Evolutionary conservation across 768 basidiomycete genomes (phyloP).

Genomic region (Holtermanniella nyarrowii): DNA sequence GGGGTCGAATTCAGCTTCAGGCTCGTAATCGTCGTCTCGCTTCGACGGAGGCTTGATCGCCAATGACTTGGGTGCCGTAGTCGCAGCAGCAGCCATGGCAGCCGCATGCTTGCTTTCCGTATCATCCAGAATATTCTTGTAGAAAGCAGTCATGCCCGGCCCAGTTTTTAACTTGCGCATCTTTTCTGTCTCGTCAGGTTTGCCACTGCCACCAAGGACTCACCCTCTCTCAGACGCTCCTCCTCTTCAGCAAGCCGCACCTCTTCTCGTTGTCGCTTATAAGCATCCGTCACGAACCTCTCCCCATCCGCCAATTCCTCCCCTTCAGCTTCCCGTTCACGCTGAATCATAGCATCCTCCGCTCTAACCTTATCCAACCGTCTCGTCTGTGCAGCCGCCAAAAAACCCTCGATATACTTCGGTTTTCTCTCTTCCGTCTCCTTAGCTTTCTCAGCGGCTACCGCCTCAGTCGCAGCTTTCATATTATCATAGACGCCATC

Average conservation of each 20-base stretch:
- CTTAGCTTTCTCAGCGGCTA: constrained; percentile 64
- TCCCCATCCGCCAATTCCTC: constrained; percentile 92
- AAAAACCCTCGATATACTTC: constrained; percentile 77
- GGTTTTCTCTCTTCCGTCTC: constrained; percentile 79
- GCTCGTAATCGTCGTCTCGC: constrained; percentile 18
- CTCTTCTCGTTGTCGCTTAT: constrained; percentile 92
- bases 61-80: constrained; percentile 13
- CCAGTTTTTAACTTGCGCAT: constrained; percentile 35
- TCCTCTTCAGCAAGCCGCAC: constrained; percentile 85
- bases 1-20: constrained; percentile 38
- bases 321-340: constrained; percentile 83
- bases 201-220: constrained; percentile 23
- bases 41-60: constrained; percentile 27
- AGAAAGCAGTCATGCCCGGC: constrained; percentile 41
- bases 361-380: constrained; percentile 80
- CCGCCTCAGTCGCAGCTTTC: constrained; percentile 68
- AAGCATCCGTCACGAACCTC: constrained; percentile 92
- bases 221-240: constrained; percentile 78
- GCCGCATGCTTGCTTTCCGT: constrained; percentile 55
- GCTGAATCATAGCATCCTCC: constrained; percentile 95
- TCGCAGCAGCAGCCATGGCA: constrained; percentile 61
- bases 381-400: constrained; percentile 73
- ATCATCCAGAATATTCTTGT: constrained; percentile 39
- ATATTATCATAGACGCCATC: constrained; percentile 95
- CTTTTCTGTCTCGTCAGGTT: constrained; percentile 21